Evolutionary conservation across 495 filamentous ascomycete genomes (phyloP), one percentile per base, ranked within the genome.

Genomic region (Aspergillus diversus): DNA sequence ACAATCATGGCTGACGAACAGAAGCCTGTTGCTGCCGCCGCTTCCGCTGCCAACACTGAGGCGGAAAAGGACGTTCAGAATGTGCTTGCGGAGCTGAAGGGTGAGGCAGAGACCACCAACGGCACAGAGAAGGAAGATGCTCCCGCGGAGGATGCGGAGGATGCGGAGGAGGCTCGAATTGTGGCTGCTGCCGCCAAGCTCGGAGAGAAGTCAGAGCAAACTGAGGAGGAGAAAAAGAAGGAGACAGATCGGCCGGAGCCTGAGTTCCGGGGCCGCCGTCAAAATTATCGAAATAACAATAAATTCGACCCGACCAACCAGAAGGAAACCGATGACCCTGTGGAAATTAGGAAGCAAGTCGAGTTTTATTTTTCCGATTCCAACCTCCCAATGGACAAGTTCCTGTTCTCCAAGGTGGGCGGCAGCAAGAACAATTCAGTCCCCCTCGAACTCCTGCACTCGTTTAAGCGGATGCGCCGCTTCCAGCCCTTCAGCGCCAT

Each of bases 301-400:
- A 91, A 89, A 73, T 91, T 86, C 62, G 88, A 94, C 68, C 82
- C 88, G 31, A 82, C 82, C 34, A 71, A 76, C 16, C 83, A 85
- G 60, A 77, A 86, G 48, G 85, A 87, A 64, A 88, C 86, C 17
- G 84, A 88, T 55, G 90, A 97, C 70, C 89, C 90, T 4, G 82
- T 82, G 33, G 82, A 89, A 71, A 95, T 97, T 66, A 87, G 91
- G 60, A 89, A 89, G 65, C 92, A 96, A 81, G 93, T 97, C 59
- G 94, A 99, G 70, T 99, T 97, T 73, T 99, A 98, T 79, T 97
- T 99, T 76, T 90, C 90, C 61, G 92, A 97, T 73, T 90, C 89
- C 66, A 99, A 99, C 72, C 85, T 98, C 0, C 89, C 89, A 48
- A 84, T 83, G 66, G 95, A 99, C 77, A 90, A 92, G 70, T 94